phyloP scores from a whole-genome alignment of 2,329 filamentous ascomycete genomes.

The Epicoccum sorghinum region DNA sequence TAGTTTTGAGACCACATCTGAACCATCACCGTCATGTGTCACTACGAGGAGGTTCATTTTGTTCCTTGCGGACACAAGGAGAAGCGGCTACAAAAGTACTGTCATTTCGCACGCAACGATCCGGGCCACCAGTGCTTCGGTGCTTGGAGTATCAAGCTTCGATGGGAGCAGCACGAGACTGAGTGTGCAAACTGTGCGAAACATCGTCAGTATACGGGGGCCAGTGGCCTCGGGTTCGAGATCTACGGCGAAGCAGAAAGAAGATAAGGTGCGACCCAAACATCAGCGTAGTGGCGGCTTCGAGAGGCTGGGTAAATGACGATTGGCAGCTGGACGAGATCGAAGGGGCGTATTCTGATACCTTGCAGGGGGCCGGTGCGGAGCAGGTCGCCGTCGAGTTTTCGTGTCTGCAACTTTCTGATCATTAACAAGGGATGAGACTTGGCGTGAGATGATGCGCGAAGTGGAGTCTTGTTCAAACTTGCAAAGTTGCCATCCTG shows the following conservation, averaged over 20 bases:
- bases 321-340: too few relatives aligned
- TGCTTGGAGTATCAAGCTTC: slow-evolving; percentile 66
- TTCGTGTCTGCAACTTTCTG: too few relatives aligned
- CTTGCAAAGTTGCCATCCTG: too few relatives aligned
- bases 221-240: background rate
- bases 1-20: background rate
- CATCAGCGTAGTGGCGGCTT: too few relatives aligned
- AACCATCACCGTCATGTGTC: slow-evolving; percentile 61
- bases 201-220: slow-evolving; percentile 2
- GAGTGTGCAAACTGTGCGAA: slow-evolving; percentile 22
- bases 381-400: too few relatives aligned
- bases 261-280: background rate
- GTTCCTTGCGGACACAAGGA: slow-evolving; percentile 64
- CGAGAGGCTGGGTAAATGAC: too few relatives aligned
- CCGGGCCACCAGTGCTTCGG: slow-evolving; percentile 71
- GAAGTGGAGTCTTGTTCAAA: too few relatives aligned
- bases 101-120: slow-evolving; percentile 77
- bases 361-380: too few relatives aligned
- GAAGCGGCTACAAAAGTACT: slow-evolving; percentile 69
- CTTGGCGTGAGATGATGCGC: too few relatives aligned
- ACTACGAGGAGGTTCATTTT: slow-evolving; percentile 73
- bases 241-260: background rate
- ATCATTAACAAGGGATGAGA: too few relatives aligned
- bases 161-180: slow-evolving; percentile 60
- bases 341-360: too few relatives aligned